Evolutionary conservation across 495 filamentous ascomycete genomes (phyloP).

Genomic region (Chaetomium tenue): DNA sequence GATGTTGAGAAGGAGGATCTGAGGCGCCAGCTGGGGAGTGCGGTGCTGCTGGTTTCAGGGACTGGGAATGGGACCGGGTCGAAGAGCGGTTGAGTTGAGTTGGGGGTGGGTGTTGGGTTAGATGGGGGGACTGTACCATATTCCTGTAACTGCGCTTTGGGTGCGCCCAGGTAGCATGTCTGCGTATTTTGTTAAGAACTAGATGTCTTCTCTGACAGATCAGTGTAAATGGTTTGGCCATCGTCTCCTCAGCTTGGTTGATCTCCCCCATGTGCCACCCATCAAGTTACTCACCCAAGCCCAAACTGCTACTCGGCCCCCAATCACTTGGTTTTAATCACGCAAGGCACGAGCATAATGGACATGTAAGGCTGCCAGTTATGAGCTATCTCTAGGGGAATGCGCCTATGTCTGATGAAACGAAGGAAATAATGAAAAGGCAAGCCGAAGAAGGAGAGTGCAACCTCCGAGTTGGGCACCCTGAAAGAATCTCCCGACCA

Average conservation of each 20-base stretch:
- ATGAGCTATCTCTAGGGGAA: not conserved
- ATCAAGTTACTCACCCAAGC: too few species aligned
- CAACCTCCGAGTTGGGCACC: constrained; percentile 11
- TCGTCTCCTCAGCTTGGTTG: too few species aligned
- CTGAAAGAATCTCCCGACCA: not conserved
- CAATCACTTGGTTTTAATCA: not conserved
- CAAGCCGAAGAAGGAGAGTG: not conserved
- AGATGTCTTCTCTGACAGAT: too few species aligned
- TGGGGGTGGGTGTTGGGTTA: not conserved
- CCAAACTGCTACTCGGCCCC: too few species aligned
- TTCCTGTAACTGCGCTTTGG: not conserved
- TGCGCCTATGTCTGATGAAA: not conserved
- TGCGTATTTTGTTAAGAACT: too few species aligned
- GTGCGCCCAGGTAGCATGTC: not conserved
- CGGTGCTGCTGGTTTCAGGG: constrained; percentile 73
- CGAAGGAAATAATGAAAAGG: constrained; percentile 7
- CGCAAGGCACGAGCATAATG: not conserved
- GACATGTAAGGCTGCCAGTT: not conserved
- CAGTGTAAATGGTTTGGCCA: too few species aligned
- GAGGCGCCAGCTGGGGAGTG: constrained; percentile 81
- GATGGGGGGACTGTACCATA: not conserved
- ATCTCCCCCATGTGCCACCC: too few species aligned
- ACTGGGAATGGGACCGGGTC: constrained; percentile 24
- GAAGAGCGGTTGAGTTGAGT: not conserved
- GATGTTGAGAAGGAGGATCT: constrained; percentile 95